A percentile compares a stretch with the other conserved stretches of the same genome.
These are phyloP conservation scores for Drosera capensis DNA, from an alignment of 148 eudicot genomes.

Conservation along the genomic window DNA sequence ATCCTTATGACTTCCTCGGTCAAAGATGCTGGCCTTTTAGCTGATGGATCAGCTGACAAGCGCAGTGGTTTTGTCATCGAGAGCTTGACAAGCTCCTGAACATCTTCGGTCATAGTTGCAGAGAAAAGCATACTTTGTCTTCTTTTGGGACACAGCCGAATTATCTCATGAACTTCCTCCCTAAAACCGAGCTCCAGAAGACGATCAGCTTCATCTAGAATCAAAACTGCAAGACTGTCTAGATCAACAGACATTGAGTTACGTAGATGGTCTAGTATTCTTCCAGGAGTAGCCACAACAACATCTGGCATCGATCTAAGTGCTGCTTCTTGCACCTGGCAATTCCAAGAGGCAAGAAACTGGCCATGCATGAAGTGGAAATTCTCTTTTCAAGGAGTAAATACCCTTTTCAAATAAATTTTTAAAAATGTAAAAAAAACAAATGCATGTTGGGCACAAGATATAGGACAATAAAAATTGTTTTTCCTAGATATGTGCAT, in stretches of 20 bases:
- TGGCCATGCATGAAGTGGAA: neutral
- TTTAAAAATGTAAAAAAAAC: too few species aligned
- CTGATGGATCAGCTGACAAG: constrained; percentile 77
- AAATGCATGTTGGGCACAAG: too few species aligned
- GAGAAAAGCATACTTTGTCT: constrained; percentile 98
- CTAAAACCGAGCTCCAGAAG: constrained; percentile 91
- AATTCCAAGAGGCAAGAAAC: neutral
- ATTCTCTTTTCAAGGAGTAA: neutral
- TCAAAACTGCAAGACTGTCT: constrained; percentile 90
- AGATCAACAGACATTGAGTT: constrained; percentile 92
- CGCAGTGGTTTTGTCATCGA: constrained; percentile 68
- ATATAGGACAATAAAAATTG: too few species aligned
- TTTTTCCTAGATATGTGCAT: too few species aligned
- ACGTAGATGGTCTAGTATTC: constrained; percentile 92
- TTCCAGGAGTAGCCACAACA: constrained; percentile 96
- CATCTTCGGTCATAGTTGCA: constrained; percentile 89
- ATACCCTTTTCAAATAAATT: too few species aligned
- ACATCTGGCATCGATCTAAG: constrained; percentile 86
- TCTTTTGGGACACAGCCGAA: constrained; percentile 74
- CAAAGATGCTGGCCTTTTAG: constrained; percentile 60
- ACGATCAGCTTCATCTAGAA: constrained; percentile 94
- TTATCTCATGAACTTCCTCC: constrained; percentile 82
- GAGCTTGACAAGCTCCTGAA: constrained; percentile 64
- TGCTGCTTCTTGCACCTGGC: constrained; percentile 70
- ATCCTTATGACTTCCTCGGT: constrained; percentile 91